Conservation (phyloP, 768 basidiomycete genomes). For the Psilocybe sp. region DNA sequence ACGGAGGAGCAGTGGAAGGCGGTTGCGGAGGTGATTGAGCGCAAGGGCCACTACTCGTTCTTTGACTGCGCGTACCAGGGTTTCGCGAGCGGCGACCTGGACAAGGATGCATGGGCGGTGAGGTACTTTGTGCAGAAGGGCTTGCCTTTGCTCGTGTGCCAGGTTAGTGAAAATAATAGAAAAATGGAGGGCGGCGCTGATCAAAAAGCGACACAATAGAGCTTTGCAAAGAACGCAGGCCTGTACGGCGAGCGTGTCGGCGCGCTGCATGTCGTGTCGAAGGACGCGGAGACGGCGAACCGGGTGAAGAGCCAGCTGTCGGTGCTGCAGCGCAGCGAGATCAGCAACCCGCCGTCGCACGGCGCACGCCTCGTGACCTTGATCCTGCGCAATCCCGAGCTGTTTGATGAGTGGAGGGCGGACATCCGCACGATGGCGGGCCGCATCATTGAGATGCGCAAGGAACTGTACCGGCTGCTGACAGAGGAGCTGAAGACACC, state of each 20-base stretch:
- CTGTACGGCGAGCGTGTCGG: constrained; percentile 94
- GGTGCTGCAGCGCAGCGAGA: constrained; percentile 89
- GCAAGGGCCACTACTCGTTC: constrained; percentile 81
- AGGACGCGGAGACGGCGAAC: constrained; percentile 59
- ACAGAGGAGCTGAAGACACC: constrained; percentile 82
- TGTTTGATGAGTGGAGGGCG: constrained; percentile 86
- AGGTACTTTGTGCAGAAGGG: constrained; percentile 76
- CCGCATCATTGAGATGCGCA: constrained; percentile 90
- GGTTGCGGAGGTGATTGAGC: constrained; percentile 69
- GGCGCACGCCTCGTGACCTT: constrained; percentile 83
- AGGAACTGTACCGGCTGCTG: constrained; percentile 70
- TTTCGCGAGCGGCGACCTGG: constrained; percentile 90
- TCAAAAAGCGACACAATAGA: constrained; percentile 40
- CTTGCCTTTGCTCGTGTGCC: constrained; percentile 83
- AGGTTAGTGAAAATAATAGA: constrained; percentile 46
- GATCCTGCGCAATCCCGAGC: constrained; percentile 70
- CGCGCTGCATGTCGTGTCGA: constrained; percentile 82
- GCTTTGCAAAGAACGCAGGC: constrained; percentile 97
- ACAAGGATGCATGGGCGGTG: constrained; percentile 90
- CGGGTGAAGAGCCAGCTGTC: constrained; percentile 86
- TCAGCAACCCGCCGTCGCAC: constrained; percentile 91
- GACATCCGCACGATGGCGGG: constrained; percentile 93
- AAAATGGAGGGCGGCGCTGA: neutral
- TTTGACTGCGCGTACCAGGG: constrained; percentile 98
- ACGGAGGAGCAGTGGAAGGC: constrained; percentile 82